phyloP scores from a whole-genome alignment of 495 filamentous ascomycete species.

The Sabuloglossum arenarium region DNA sequence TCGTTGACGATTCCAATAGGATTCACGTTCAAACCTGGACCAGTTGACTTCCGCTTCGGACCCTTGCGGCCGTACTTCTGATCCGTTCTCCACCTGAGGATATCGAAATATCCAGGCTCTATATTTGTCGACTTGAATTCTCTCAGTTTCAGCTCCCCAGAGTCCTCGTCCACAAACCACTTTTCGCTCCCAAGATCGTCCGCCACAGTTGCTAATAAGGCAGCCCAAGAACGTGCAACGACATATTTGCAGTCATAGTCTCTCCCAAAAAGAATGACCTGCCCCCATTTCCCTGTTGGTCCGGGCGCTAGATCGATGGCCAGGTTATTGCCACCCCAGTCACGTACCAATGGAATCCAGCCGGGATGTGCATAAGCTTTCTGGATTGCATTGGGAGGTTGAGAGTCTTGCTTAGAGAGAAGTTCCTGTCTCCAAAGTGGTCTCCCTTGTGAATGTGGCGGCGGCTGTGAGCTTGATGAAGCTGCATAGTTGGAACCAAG shows the following conservation, averaged over 20 bases:
- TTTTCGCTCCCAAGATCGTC: conserved; percentile 79
- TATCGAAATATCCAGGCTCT: conserved; percentile 88
- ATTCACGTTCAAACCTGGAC: conserved; percentile 14
- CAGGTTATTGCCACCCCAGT: conserved; percentile 97
- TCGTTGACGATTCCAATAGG: conserved; percentile 3
- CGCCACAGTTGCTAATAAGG: conserved; percentile 67
- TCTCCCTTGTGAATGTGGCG: conserved; percentile 47
- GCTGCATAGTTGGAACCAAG: conserved; percentile 31
- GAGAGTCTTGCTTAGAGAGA: conserved; percentile 64
- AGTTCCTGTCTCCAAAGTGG: conserved; percentile 74
- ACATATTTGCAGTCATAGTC: conserved; percentile 99
- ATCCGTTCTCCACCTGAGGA: conserved; percentile 82
- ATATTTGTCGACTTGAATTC: conserved; percentile 77
- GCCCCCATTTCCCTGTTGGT: conserved; percentile 78
- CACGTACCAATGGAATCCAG: conserved; percentile 90
- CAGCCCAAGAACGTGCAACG: conserved; percentile 76
- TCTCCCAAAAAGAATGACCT: conserved; percentile 87
- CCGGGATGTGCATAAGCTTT: conserved; percentile 85
- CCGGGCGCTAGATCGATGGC: conserved; percentile 88
- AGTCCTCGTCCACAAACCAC: conserved; percentile 78
- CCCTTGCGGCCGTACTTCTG: conserved; percentile 65
- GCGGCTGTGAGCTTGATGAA: conserved; percentile 24
- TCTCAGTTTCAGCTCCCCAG: conserved; percentile 69
- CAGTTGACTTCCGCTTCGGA: conserved; percentile 11
- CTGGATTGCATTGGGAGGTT: conserved; percentile 68